Evolutionary conservation across 331 rosid genomes (phyloP).

Genomic region (Arachis monticola): DNA sequence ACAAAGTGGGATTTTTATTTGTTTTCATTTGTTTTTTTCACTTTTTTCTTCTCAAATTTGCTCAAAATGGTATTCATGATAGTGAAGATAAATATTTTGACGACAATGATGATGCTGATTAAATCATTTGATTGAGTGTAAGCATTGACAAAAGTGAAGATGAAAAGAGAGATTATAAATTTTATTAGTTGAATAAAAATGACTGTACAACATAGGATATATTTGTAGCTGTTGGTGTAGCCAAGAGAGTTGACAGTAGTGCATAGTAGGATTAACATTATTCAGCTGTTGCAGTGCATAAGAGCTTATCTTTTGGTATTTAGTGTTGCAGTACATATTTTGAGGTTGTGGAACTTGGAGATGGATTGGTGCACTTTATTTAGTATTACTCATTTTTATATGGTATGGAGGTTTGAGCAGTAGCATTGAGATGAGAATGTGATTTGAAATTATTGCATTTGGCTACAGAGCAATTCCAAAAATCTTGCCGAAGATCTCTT

Average conservation of each 20-base stretch:
- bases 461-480: slow-evolving; percentile 12
- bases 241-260: not conserved
- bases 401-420: not conserved
- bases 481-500: slow-evolving; percentile 9
- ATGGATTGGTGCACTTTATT: slow-evolving; percentile 2
- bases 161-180: too few relatives aligned
- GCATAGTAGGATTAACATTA: not conserved
- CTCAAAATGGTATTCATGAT: too few relatives aligned
- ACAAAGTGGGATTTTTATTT: too few relatives aligned
- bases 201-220: too few relatives aligned
- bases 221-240: too few relatives aligned
- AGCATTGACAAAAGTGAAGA: too few relatives aligned
- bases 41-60: too few relatives aligned
- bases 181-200: too few relatives aligned
- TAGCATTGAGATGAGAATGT: not conserved
- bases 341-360: not conserved
- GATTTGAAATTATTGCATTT: slow-evolving; percentile 6
- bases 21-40: too few relatives aligned
- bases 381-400: slow-evolving; percentile 5
- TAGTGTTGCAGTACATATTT: not conserved
- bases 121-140: too few relatives aligned
- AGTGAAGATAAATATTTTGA: too few relatives aligned
- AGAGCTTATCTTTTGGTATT: slow-evolving; percentile 1
- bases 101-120: too few relatives aligned
- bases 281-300: not conserved